Conservation (phyloP, 1,284 basidiomycete genomes). For the Fomitopsis palustris region DNA sequence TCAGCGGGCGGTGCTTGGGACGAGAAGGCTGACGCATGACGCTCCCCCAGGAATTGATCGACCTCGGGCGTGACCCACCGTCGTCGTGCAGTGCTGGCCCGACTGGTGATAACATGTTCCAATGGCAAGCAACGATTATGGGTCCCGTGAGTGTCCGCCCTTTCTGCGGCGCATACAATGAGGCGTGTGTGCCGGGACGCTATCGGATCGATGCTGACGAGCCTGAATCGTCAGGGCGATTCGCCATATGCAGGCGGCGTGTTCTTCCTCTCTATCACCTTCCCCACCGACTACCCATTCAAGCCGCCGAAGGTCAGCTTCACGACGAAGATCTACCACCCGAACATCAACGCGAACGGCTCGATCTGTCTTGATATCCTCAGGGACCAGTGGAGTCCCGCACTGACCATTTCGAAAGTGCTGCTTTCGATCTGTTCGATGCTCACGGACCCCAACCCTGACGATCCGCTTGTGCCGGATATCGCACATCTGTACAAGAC, state of each 20-base stretch:
- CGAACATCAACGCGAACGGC: constrained; percentile 97
- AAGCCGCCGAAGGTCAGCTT: constrained; percentile 99
- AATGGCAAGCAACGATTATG: constrained; percentile 99
- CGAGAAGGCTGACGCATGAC: constrained; percentile 5
- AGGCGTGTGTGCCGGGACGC: background rate
- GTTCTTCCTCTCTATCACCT: constrained; percentile 93
- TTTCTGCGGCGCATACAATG: background rate
- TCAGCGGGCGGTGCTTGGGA: constrained; percentile 13
- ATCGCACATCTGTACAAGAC: constrained; percentile 95
- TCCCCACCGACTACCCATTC: constrained; percentile 97
- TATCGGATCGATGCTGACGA: constrained; percentile 1
- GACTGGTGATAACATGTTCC: constrained; percentile 95
- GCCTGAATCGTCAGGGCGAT: constrained; percentile 59
- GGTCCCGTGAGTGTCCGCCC: constrained; percentile 70
- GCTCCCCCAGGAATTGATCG: constrained; percentile 81
- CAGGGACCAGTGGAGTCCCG: constrained; percentile 97
- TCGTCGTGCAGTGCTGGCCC: constrained; percentile 97
- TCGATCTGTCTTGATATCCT: constrained; percentile 98
- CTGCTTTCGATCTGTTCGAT: constrained; percentile 95
- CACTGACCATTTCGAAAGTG: constrained; percentile 98
- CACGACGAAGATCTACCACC: constrained; percentile 97
- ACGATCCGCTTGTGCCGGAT: constrained; percentile 85
- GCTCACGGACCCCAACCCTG: constrained; percentile 96
- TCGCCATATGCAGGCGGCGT: constrained; percentile 96
- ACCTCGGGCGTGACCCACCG: constrained; percentile 96